Evolutionary conservation across 805 yeast species (phyloP).

Genomic region (Myxozyma neotropica): DNA sequence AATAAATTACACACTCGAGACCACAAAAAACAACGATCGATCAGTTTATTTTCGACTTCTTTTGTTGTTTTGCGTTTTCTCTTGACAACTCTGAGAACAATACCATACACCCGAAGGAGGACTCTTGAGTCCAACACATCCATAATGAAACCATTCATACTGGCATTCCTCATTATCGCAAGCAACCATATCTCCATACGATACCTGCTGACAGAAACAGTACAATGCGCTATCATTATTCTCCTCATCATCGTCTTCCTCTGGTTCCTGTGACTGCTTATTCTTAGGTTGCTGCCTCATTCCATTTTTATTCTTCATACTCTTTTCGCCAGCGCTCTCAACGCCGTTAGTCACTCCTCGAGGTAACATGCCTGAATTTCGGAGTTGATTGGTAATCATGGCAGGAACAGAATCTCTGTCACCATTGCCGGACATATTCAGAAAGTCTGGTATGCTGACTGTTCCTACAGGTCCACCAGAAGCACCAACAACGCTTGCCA

Average conservation of each 20-base stretch:
- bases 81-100: slow-evolving; percentile 59
- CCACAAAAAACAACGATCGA: neutral
- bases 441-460: neutral
- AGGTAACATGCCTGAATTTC: slow-evolving; percentile 16
- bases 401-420: slow-evolving; percentile 19
- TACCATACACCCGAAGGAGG: slow-evolving; percentile 96
- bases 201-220: slow-evolving; percentile 91
- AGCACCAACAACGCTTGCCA: neutral
- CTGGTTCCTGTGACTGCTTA: slow-evolving; percentile 4
- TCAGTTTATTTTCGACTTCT: slow-evolving; percentile 17
- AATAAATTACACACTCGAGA: neutral
- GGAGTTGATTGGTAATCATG: slow-evolving; percentile 24
- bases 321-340: slow-evolving; percentile 4
- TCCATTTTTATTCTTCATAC: slow-evolving; percentile 8
- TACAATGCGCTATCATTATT: slow-evolving; percentile 67
- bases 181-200: slow-evolving; percentile 95
- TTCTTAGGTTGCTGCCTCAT: slow-evolving; percentile 3
- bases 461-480: slow-evolving; percentile 5
- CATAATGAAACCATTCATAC: slow-evolving; percentile 95
- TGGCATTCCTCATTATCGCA: slow-evolving; percentile 90
- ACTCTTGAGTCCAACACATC: slow-evolving; percentile 83
- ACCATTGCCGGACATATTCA: neutral
- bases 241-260: slow-evolving; percentile 36
- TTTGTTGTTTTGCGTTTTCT: slow-evolving; percentile 20
- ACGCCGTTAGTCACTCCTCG: slow-evolving; percentile 7